Percentiles rank a stretch among this genome's conserved stretches.
phyloP scores from a whole-genome alignment of 2,329 filamentous ascomycete species.

The Fusarium temperatum region DNA sequence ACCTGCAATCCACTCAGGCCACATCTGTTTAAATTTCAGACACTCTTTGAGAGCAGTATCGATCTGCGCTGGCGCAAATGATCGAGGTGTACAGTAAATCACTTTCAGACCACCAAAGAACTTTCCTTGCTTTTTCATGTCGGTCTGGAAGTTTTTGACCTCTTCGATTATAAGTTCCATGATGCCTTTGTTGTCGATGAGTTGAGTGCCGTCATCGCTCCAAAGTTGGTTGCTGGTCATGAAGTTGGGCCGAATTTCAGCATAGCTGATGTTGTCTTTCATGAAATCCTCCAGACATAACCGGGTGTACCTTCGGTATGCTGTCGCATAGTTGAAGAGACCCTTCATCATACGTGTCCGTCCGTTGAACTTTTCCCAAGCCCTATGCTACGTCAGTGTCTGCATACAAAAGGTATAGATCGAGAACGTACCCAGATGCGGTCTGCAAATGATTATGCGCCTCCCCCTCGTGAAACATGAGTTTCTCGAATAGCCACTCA shows the following conservation, averaged over 20 bases:
- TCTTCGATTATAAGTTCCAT: constrained; percentile 68
- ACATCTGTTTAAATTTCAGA: constrained; percentile 65
- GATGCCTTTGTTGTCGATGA: constrained; percentile 66
- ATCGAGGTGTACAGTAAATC: constrained; percentile 75
- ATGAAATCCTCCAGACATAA: constrained; percentile 69
- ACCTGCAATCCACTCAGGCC: constrained; percentile 71
- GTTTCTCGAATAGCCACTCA: constrained; percentile 69
- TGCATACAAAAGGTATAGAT: not conserved
- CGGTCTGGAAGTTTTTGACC: constrained; percentile 57
- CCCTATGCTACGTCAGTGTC: constrained; percentile 47
- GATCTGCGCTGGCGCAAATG: constrained; percentile 61
- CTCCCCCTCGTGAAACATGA: constrained; percentile 69
- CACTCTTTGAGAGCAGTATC: constrained; percentile 67
- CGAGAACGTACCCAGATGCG: constrained; percentile 58
- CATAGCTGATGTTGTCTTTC: constrained; percentile 73
- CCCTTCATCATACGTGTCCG: constrained; percentile 78
- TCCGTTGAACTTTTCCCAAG: constrained; percentile 72
- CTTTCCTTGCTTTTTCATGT: constrained; percentile 40
- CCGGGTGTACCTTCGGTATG: constrained; percentile 69
- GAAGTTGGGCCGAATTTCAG: constrained; percentile 76
- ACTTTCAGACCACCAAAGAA: constrained; percentile 73
- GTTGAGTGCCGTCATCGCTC: constrained; percentile 61
- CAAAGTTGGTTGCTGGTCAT: constrained; percentile 71
- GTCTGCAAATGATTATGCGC: constrained; percentile 63
- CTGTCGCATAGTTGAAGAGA: constrained; percentile 71